Conservation (phyloP, 139 green algal genomes). For the Tetradesmus obliquus region DNA sequence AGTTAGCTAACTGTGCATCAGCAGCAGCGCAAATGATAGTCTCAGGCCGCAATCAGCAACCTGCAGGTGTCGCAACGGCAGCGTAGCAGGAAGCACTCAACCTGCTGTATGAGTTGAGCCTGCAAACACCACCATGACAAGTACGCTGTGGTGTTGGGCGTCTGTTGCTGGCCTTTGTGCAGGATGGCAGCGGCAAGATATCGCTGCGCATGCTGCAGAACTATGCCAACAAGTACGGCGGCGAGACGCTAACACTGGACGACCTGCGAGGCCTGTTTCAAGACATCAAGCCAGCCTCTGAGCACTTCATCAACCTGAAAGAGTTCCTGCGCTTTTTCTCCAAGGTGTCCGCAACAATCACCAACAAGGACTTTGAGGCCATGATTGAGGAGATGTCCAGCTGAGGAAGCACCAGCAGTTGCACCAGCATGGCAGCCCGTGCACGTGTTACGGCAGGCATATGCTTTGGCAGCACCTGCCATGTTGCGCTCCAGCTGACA, state of each 20-base stretch:
- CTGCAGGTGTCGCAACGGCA: too few relatives aligned
- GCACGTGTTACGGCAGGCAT: not conserved
- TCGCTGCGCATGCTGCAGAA: conserved; percentile 43
- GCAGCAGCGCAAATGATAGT: too few relatives aligned
- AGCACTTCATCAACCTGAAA: conserved; percentile 5
- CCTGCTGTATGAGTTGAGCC: too few relatives aligned
- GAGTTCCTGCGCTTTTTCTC: conserved; percentile 46
- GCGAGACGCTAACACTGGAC: conserved; percentile 38
- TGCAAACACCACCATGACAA: too few relatives aligned
- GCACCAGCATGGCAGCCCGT: not conserved
- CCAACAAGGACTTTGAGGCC: conserved; percentile 38
- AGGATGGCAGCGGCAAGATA: conserved; percentile 37
- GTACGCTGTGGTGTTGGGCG: too few relatives aligned
- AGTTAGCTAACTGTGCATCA: too few relatives aligned
- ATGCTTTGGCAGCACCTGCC: not conserved
- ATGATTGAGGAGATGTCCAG: conserved; percentile 45
- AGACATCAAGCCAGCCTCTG: conserved; percentile 41
- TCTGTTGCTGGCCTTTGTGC: not conserved
- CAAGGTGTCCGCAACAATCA: conserved; percentile 37
- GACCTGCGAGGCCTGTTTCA: conserved; percentile 29
- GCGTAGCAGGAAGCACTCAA: too few relatives aligned
- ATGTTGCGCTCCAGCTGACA: too few relatives aligned
- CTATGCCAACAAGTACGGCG: conserved; percentile 44
- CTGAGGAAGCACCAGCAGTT: not conserved
- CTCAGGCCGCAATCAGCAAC: too few relatives aligned